Percentiles rank a stretch among this genome's conserved stretches.
Evolutionary conservation across 352 stramenopile genomes (phyloP).

Genomic region (Phytophthora cactorum): DNA sequence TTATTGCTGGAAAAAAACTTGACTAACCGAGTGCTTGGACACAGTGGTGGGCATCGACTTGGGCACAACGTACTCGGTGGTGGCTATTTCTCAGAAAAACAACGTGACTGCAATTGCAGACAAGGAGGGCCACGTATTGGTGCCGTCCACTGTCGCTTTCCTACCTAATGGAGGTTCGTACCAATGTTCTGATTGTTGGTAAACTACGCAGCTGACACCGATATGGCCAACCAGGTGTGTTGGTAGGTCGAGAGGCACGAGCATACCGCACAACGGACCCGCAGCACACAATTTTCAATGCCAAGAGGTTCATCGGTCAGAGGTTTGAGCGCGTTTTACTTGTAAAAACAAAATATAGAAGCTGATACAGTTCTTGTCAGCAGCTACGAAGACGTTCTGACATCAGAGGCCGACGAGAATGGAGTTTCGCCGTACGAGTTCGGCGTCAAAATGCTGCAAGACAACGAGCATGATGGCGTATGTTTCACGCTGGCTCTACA

Average conservation of each 20-base stretch:
- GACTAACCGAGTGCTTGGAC: slow-evolving; percentile 3
- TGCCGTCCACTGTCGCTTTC: slow-evolving; percentile 75
- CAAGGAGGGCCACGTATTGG: slow-evolving; percentile 48
- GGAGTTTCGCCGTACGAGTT: slow-evolving; percentile 58
- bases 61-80: slow-evolving; percentile 81
- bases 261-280: slow-evolving; percentile 60
- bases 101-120: slow-evolving; percentile 72
- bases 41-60: slow-evolving; percentile 74
- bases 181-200: too few species aligned
- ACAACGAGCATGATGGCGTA: slow-evolving; percentile 28
- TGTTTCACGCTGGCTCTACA: slow-evolving; percentile 56
- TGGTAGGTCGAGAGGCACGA: slow-evolving; percentile 58
- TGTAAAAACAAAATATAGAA: neutral
- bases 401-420: slow-evolving; percentile 16
- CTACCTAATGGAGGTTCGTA: slow-evolving; percentile 49
- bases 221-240: slow-evolving; percentile 28
- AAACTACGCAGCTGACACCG: slow-evolving; percentile 1
- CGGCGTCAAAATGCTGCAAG: slow-evolving; percentile 20
- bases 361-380: slow-evolving; percentile 6
- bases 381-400: slow-evolving; percentile 40
- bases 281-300: slow-evolving; percentile 74
- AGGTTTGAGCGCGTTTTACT: slow-evolving; percentile 24
- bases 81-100: slow-evolving; percentile 70
- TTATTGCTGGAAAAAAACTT: neutral
- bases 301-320: slow-evolving; percentile 77